Evolutionary conservation across 768 basidiomycete species (phyloP), one percentile per base, ranked within the genome.

Genomic region (Leccinum rimulosum): DNA sequence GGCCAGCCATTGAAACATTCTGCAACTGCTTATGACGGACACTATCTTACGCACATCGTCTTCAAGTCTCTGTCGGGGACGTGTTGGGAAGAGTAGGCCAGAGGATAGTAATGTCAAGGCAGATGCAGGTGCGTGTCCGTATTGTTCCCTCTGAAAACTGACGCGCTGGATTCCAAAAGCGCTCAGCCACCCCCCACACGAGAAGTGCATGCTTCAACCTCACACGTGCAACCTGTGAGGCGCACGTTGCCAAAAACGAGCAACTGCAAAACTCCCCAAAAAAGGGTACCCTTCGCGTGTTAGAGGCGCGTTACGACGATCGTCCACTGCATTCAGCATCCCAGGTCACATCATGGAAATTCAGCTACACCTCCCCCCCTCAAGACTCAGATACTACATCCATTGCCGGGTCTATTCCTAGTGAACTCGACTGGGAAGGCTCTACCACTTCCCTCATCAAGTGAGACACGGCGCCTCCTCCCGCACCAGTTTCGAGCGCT

Each of bases 251-350:
- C 22, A 22, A 22, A 22, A 22, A 22, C 22, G 22, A 22, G 22
- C 22, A 22, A 22, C 22, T 22, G 22, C 22, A 22, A 22, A 22
- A 67, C 66, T 63, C 66, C 74, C 7, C 71, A 70, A 54, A 80
- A 76, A 67, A 73, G 57, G 64, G 64, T 2, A 76, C 80, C 49
- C 77, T 82, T 67, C 85, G 43, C 85, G 87, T 52, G 80, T 88
- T 75, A 83, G 83, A 52, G 79, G 77, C 51, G 82, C 76, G 54
- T 77, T 87, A 68, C 81, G 85, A 8, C 84, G 86, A 52, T 81
- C 85, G 3, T 88, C 87, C 17, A 81, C 83, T 4, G 74, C 80
- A 9, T 77, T 87, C 60, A 71, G 73, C 43, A 74, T 84, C 43
- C 72, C 72, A 19, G 62, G 64, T 38, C 52, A 51, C 61, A 66